Evolutionary conservation across 805 yeast species (phyloP).

Genomic region (Metschnikowia bowlesiae): DNA sequence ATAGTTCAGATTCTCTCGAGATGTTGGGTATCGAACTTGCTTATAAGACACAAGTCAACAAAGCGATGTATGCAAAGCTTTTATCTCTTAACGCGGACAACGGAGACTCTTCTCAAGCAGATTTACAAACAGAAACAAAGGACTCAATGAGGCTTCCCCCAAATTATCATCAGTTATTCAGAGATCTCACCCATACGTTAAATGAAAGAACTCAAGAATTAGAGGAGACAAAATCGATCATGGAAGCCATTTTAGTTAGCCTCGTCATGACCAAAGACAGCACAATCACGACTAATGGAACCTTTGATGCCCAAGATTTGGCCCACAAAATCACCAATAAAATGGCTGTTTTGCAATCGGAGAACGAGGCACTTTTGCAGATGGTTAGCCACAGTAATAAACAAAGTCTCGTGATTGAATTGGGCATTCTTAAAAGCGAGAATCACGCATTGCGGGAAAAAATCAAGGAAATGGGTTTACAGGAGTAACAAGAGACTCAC

Average conservation of each 20-base stretch:
- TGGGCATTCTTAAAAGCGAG: conserved; percentile 54
- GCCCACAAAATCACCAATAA: conserved; percentile 69
- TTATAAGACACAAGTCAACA: conserved; percentile 47
- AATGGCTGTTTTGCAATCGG: conserved; percentile 55
- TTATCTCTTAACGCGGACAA: conserved; percentile 12
- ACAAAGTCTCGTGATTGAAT: conserved; percentile 63
- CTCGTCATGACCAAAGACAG: conserved; percentile 20
- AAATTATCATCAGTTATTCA: conserved; percentile 44
- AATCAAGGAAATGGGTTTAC: conserved; percentile 7
- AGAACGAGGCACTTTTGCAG: conserved; percentile 64
- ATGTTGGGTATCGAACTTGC: conserved; percentile 47
- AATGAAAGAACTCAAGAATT: conserved; percentile 45
- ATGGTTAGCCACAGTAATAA: conserved; percentile 75
- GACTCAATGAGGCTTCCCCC: conserved; percentile 35
- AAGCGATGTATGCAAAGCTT: conserved; percentile 33
- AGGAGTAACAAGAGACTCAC: background rate
- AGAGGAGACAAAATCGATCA: conserved; percentile 54
- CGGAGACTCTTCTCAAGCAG: conserved; percentile 4
- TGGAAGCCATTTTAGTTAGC: conserved; percentile 53
- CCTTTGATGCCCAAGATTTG: conserved; percentile 69
- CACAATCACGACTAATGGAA: conserved; percentile 46
- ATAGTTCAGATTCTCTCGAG: conserved; percentile 21
- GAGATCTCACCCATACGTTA: conserved; percentile 45
- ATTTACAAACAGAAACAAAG: conserved; percentile 4
- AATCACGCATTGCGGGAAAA: conserved; percentile 15